Evolutionary conservation across 495 filamentous ascomycete genomes (phyloP), one percentile per base, ranked within the genome.

Genomic region (Aspergillus steynii): DNA sequence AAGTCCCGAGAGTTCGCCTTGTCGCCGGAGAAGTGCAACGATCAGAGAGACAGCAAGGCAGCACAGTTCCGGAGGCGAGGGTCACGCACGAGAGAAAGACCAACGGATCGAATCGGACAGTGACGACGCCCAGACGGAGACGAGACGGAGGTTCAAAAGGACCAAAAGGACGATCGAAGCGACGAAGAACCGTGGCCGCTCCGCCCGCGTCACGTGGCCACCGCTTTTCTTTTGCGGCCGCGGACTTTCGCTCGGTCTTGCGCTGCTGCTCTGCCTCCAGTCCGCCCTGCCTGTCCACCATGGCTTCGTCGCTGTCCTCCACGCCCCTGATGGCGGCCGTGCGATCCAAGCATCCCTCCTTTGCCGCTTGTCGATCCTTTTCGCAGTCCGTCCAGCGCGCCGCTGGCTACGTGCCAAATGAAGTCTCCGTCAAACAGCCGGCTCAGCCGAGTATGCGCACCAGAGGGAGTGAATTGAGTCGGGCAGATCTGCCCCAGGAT

Each of bases 391-490:
- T 70, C 45, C 69, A 74, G 52, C 69, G 65, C 61, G 61, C 62
- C 63, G 69, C 63, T 45, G 59, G 59, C 58, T 65, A 64, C 61
- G 68, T 66, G 53, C 62, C 68, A 45, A 53, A 66, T 42, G 65
- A 56, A 31, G 29, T 70, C n/a, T 51, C 71, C 9, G 49, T 65
- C 29, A 68, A 59, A 55, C 61, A 68, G 32, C 68, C 67, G n/a
- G 60, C 75, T 26, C 72, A 80, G 53, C 74, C 66, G n/a, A 83
- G 80, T 65, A 64, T 81, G 65, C 75, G 66, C 54, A 66, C 77
- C 5, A 59, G 68, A 45, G 54, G 65, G 10, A 74, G 68, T 42
- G 67, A 72, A 14, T 53, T 73, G 26, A 48, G 61, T 10, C 58
- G 58, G 8, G 28, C 61, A 1, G 66, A 76, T 12, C 31, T 82